phyloP scores from a whole-genome alignment of 139 green algal species.

The Volvox reticuliferus region DNA sequence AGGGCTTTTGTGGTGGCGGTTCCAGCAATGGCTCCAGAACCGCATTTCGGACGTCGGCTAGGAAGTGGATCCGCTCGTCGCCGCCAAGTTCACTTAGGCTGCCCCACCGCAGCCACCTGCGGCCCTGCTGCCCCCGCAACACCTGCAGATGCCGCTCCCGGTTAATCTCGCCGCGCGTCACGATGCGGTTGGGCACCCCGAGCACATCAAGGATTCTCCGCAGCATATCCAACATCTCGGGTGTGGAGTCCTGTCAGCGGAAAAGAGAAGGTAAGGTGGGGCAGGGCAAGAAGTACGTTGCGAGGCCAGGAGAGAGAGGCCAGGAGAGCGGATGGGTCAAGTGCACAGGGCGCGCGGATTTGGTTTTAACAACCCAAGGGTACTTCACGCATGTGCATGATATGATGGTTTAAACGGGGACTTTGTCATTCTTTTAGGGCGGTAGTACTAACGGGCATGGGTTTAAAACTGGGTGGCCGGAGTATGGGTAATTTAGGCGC shows the following conservation, averaged over 20 bases:
- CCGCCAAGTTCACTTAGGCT: not conserved
- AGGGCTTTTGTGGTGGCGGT: not conserved
- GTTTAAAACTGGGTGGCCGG: too few species aligned
- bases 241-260: not conserved
- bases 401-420: too few species aligned
- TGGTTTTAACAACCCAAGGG: too few species aligned
- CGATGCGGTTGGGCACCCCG: constrained; percentile 30
- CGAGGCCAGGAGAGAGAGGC: too few species aligned
- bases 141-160: not conserved
- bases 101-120: not conserved
- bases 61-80: constrained; percentile 59
- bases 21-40: constrained; percentile 50
- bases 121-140: not conserved
- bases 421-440: too few species aligned
- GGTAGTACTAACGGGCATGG: too few species aligned
- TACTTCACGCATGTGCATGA: too few species aligned
- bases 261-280: not conserved
- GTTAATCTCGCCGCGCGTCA: constrained; percentile 3
- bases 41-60: constrained; percentile 63
- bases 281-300: too few species aligned
- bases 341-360: too few species aligned
- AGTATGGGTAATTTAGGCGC: too few species aligned
- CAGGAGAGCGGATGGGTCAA: too few species aligned
- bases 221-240: not conserved
- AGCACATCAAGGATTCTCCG: not conserved